These are phyloP conservation scores for Trichoderma asperellum DNA, from an alignment of 2,329 filamentous ascomycete species.

Conservation along the genomic window DNA sequence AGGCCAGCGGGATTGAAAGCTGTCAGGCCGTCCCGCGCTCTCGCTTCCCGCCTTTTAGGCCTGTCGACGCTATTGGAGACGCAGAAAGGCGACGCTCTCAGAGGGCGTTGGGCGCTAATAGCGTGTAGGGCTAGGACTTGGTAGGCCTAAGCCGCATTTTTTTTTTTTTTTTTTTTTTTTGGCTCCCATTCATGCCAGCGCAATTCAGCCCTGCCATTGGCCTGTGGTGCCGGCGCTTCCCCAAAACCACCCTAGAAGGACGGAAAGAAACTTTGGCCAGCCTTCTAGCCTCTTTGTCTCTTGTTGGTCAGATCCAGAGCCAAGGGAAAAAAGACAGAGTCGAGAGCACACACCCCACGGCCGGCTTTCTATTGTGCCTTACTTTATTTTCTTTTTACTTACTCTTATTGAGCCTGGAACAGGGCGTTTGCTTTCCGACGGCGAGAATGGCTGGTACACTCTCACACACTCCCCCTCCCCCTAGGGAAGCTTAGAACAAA, in stretches of 20 bases:
- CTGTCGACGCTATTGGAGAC: not conserved
- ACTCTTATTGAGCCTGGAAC: not conserved
- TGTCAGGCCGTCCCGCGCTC: not conserved
- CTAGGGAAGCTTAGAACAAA: not conserved
- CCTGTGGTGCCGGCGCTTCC: slow-evolving; percentile 10
- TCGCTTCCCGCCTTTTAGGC: not conserved
- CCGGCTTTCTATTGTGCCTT: not conserved
- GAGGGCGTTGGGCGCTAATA: not conserved
- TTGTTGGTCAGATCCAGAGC: slow-evolving; percentile 4
- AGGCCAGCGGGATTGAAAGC: not conserved
- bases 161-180: not conserved
- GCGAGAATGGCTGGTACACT: not conserved
- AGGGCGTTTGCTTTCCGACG: slow-evolving; percentile 20
- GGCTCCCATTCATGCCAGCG: not conserved
- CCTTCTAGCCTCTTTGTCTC: not conserved
- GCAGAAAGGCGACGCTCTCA: not conserved
- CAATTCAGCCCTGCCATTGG: not conserved
- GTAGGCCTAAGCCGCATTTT: not conserved
- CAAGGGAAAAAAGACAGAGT: not conserved
- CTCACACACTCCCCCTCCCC: no score
- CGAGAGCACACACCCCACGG: not conserved
- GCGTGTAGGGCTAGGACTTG: not conserved
- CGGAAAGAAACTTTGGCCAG: slow-evolving; percentile 19
- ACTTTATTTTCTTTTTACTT: not conserved
- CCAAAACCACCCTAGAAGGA: slow-evolving; percentile 3